Base-by-base conservation (phyloP, 768 basidiomycete genomes). In the Mycena haematopus region DNA sequence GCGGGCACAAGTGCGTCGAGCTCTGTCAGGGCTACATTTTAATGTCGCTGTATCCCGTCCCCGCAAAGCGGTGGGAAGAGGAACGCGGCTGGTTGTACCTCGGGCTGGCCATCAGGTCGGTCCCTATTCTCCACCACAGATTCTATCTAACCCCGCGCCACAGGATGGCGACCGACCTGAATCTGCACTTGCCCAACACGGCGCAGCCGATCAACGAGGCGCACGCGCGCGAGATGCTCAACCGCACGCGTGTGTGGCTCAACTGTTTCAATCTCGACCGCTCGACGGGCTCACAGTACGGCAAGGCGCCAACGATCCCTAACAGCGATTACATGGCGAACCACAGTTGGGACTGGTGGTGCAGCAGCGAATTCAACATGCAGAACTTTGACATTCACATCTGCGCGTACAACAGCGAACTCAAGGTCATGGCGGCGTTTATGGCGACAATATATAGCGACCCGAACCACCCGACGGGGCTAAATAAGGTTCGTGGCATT, bases 241-340 rank as follows among this genome's bases (percentile, higher is more conserved):
- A 95, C 71, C 88, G 95, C 44, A 93, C 93, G 55, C 86, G 95
- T 22, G 84, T 91, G 7, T 98, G 95, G 95, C 76, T 96, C 60
- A 91, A 89, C 71, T 95, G 93, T 75, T 93, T 90, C 77, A 93
- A 95, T 74, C 78, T 96, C 44, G 95, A 98, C 74, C 88, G 93
- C 24, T 95, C 93, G 6, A 90, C 91, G 9, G 88, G 92, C 5
- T 89, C 88, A 19, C 90, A 95, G 73, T 94, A 96, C 75, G 95
- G 95, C 58, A 94, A 94, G 75, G 84, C 87, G 0, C 87, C 92
- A 19, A 92, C 92, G 47, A 88, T 97, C 72, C 81, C 81, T 63
- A 86, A 90, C 67, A 80, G 82, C 8, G 92, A 93, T 75, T 95
- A 91, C 72, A 88, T 89, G 61, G 89, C 90, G 17, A 82, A 79